Percentiles rank a stretch among this genome's conserved stretches.
Conservation (phyloP, 2,329 filamentous ascomycete genomes). For the Drechslerella coelobrocha region DNA sequence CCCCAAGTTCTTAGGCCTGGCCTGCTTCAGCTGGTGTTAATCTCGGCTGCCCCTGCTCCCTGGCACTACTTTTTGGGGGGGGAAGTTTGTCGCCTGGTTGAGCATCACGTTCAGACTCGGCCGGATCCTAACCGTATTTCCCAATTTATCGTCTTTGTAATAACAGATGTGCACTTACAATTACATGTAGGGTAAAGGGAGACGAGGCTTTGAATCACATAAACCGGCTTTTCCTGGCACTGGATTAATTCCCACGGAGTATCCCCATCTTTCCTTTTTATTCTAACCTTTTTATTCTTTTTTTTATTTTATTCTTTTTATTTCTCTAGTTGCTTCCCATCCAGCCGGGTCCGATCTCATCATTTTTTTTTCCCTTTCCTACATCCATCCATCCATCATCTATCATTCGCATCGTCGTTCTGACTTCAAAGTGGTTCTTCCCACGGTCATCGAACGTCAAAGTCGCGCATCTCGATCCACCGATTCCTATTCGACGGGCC, state of each 20-base stretch:
- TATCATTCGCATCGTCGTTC: conserved; percentile 5
- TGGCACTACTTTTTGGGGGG: not conserved
- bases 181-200: not conserved
- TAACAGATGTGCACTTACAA: too few species aligned
- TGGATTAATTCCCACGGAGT: too few species aligned
- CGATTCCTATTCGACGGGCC: conserved; percentile 13
- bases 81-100: not conserved
- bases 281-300: not conserved
- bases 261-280: too few species aligned
- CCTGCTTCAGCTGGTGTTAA: conserved; percentile 46
- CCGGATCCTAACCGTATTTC: not conserved
- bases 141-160: not conserved
- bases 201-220: not conserved
- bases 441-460: not conserved
- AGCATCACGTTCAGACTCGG: conserved; percentile 3
- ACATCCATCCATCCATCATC: conserved; percentile 5
- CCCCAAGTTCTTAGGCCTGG: conserved; percentile 21
- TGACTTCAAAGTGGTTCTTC: conserved; percentile 15
- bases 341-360: conserved; percentile 9
- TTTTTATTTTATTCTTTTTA: conserved; percentile 23
- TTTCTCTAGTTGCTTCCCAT: conserved; percentile 14
- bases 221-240: not conserved
- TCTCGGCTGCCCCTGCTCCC: conserved; percentile 46
- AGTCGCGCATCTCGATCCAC: not conserved
- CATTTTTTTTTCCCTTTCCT: too few species aligned